Evolutionary conservation across 805 yeast genomes (phyloP).

Genomic region (Monosporozyma siamensis): DNA sequence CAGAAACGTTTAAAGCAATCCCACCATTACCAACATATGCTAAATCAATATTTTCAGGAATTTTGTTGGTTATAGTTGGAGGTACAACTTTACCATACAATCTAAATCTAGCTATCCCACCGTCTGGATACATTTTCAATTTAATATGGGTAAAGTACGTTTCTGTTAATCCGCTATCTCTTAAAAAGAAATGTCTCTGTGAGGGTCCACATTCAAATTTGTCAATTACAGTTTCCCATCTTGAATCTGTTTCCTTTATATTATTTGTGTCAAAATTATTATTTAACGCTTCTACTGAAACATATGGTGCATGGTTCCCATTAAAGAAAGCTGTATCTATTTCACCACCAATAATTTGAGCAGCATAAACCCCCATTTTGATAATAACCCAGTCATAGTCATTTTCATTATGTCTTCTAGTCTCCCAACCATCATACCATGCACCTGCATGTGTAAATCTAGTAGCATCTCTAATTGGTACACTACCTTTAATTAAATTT

Average conservation of each 20-base stretch:
- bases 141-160: constrained; percentile 67
- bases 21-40: constrained; percentile 86
- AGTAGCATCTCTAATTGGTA: constrained; percentile 76
- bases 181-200: constrained; percentile 72
- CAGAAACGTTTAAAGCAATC: constrained; percentile 71
- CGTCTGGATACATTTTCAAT: constrained; percentile 92
- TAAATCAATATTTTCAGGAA: constrained; percentile 40
- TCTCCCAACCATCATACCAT: constrained; percentile 99
- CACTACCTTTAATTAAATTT: constrained; percentile 70
- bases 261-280: constrained; percentile 22
- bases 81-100: constrained; percentile 79
- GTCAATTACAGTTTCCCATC: constrained; percentile 67
- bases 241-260: constrained; percentile 24
- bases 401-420: constrained; percentile 81
- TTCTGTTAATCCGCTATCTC: constrained; percentile 46
- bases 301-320: constrained; percentile 91
- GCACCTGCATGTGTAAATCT: constrained; percentile 80
- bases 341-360: constrained; percentile 73
- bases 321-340: constrained; percentile 89
- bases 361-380: constrained; percentile 70
- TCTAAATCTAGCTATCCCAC: constrained; percentile 93
- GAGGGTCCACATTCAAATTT: constrained; percentile 81
- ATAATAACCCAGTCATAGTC: constrained; percentile 84
- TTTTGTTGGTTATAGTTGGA: constrained; percentile 10
- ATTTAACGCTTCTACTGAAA: constrained; percentile 69